Percentiles rank a stretch among this genome's conserved stretches.
phyloP scores from a whole-genome alignment of 306 rosid genomes.

The Urtica urens region DNA sequence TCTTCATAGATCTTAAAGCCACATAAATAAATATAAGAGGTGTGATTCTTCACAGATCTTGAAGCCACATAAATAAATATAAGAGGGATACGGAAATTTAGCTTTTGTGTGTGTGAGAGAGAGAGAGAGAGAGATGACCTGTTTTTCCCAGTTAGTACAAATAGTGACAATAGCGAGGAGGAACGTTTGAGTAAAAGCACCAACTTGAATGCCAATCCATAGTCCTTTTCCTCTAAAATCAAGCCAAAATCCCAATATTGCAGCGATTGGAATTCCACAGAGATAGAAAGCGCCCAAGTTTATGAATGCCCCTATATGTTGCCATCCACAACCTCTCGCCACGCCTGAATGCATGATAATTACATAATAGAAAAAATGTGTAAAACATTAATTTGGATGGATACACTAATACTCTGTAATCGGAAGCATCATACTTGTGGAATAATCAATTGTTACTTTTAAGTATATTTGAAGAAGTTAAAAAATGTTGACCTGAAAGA shows the following conservation, averaged over 20 bases:
- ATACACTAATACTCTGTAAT: too few species aligned
- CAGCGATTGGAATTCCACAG: slow-evolving; percentile 53
- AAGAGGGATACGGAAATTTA: too few species aligned
- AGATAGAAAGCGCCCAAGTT: slow-evolving; percentile 55
- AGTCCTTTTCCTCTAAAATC: slow-evolving; percentile 46
- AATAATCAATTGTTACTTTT: neutral
- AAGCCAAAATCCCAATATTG: slow-evolving; percentile 34
- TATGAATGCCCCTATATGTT: slow-evolving; percentile 46
- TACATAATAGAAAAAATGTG: neutral
- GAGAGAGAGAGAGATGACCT: too few species aligned
- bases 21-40: too few species aligned
- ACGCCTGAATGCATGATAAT: slow-evolving; percentile 22
- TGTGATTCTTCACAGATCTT: too few species aligned
- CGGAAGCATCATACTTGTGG: too few species aligned
- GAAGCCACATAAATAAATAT: too few species aligned
- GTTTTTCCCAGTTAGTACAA: slow-evolving; percentile 42
- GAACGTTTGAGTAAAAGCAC: slow-evolving; percentile 32
- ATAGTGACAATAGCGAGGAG: slow-evolving; percentile 32
- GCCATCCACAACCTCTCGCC: slow-evolving; percentile 77
- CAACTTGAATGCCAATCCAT: slow-evolving; percentile 48
- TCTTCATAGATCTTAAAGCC: too few species aligned
- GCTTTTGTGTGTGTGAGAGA: too few species aligned
- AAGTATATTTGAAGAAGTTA: neutral
- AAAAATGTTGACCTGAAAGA: slow-evolving; percentile 3
- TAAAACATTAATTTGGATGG: too few species aligned